Base-by-base conservation (phyloP, 2,329 filamentous ascomycete species). In the Fusarium ambrosium region DNA sequence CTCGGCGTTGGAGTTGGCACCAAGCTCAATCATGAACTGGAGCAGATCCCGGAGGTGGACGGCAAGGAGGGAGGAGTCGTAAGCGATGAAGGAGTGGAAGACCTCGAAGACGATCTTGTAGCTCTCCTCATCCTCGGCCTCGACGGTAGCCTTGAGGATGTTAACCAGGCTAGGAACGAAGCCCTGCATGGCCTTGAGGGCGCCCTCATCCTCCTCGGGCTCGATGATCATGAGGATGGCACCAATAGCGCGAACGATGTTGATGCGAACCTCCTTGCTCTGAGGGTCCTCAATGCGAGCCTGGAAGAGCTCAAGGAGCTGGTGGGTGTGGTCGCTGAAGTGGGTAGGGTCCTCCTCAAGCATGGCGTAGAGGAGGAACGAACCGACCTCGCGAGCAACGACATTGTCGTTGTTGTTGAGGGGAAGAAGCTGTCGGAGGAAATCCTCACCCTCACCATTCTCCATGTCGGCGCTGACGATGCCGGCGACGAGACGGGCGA, bases 71-170 rank as follows among this genome's bases (percentile, higher is more conserved):
- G 94, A 90, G 34, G 94, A 93, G 82, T 98, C 96, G 82, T 95
- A 98, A 74, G 93, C 94, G 64, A 99, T 90, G 79, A 98, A 92
- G 61, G 94, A 97, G 87, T 98, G 97, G 90, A 98, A 98, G 76
- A 98, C 95, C 82, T 98, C 97, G 79, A 98, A 99, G 29, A 95
- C 91, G 81, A 96, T 92, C 87, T 96, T 94, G 78, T 94, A 92
- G 82, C 93, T 93, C 81, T 98, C 95, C 78, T 98, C 95, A 78
- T 98, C 93, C 67, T 90, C 90, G 67, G 90, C 89, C 78, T 95
- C 90, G 68, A 98, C 93, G 29, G 94, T 91, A 73, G 92, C 89
- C 88, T 98, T 97, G 76, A 98, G 89, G 13, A 98, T 94, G 73
- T 92, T 90, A 69, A 98, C 96, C 93, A 98, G 97, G 79, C 91